These are phyloP conservation scores for Diplocarpon mali DNA, from an alignment of 2,329 filamentous ascomycete species.

Conservation along the genomic window DNA sequence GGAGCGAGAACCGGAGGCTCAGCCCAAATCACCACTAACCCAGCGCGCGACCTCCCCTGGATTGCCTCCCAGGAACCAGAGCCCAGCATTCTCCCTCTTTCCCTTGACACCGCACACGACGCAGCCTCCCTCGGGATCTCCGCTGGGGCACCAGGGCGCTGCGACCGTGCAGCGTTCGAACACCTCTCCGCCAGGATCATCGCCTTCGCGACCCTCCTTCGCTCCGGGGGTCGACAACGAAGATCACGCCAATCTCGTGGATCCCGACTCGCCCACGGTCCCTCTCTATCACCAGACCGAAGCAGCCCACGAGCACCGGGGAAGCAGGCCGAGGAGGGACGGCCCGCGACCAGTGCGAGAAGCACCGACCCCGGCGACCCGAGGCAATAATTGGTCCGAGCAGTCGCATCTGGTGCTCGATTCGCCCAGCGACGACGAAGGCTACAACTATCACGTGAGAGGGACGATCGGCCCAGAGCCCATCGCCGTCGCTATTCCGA, in stretches of 20 bases:
- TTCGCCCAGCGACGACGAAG: conserved; percentile 12
- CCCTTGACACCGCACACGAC: conserved; percentile 10
- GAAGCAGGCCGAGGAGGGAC: neutral
- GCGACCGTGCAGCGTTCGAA: conserved; percentile 35
- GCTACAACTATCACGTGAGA: neutral
- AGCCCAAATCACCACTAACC: conserved; percentile 21
- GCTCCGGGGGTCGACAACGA: conserved; percentile 14
- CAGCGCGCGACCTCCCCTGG: conserved; percentile 41
- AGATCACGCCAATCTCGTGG: conserved; percentile 15
- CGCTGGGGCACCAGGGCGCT: neutral
- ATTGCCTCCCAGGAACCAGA: conserved; percentile 25
- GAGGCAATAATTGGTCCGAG: conserved; percentile 12
- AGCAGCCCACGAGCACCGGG: neutral
- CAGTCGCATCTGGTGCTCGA: conserved; percentile 16
- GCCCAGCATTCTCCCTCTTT: conserved; percentile 35
- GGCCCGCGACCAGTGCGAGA: neutral
- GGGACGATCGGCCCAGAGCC: neutral
- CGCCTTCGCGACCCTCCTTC: conserved; percentile 32
- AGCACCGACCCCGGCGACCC: conserved; percentile 1
- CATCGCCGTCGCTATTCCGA: too few relatives aligned
- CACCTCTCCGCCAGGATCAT: conserved; percentile 42
- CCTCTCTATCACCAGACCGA: neutral
- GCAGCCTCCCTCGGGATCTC: too few relatives aligned
- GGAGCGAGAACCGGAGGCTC: conserved; percentile 29
- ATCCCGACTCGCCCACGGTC: neutral